Conservation (phyloP, 2,329 filamentous ascomycete genomes). For the Penicillium frequentans region DNA sequence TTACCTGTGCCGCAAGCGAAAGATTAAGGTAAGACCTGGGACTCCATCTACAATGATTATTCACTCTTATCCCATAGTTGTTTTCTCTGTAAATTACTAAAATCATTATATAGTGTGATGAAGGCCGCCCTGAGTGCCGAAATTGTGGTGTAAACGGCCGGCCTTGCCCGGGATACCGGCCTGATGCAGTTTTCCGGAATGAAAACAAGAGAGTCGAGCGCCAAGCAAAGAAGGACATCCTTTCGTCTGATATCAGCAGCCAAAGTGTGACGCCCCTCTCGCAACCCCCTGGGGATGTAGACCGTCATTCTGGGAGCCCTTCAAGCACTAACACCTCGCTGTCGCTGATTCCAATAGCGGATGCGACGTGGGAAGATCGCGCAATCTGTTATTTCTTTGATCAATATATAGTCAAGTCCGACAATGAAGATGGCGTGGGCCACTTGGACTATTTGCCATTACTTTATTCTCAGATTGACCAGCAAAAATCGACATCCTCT, state of each 20-base stretch:
- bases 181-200: slow-evolving; percentile 36
- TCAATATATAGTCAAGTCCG: slow-evolving; percentile 34
- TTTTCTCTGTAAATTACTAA: neutral
- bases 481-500: slow-evolving; percentile 10
- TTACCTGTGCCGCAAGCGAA: slow-evolving; percentile 40
- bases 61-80: neutral
- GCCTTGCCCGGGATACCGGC: slow-evolving; percentile 39
- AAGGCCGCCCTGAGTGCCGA: slow-evolving; percentile 35
- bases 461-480: slow-evolving; percentile 32
- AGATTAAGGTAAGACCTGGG: slow-evolving; percentile 37
- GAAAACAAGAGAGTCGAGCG: slow-evolving; percentile 33
- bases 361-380: slow-evolving; percentile 37
- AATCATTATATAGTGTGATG: slow-evolving; percentile 32
- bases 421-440: slow-evolving; percentile 27
- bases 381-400: slow-evolving; percentile 44
- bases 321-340: slow-evolving; percentile 5
- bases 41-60: neutral
- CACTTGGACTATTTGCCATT: slow-evolving; percentile 38
- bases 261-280: slow-evolving; percentile 1
- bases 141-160: slow-evolving; percentile 38
- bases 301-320: neutral
- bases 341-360: slow-evolving; percentile 22
- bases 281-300: neutral
- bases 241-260: neutral
- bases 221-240: slow-evolving; percentile 24